These are phyloP conservation scores for Bertia moriformis DNA, from an alignment of 2,329 filamentous ascomycete species.

Conservation along the genomic window DNA sequence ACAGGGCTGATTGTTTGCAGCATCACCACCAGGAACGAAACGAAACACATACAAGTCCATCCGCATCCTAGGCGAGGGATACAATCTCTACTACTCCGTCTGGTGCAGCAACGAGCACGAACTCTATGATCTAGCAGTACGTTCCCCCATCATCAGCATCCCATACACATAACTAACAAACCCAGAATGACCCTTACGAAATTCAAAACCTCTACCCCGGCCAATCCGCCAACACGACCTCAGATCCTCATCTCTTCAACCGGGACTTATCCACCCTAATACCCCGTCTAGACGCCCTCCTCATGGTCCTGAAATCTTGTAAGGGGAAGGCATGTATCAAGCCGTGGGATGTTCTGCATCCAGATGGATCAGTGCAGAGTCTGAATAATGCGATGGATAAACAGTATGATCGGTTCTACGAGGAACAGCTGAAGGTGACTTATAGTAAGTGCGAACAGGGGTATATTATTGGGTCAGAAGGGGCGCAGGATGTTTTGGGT, in stretches of 20 bases:
- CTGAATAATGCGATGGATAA: conserved; percentile 32
- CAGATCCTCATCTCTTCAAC: conserved; percentile 18
- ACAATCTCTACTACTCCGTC: conserved; percentile 22
- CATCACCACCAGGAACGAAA: conserved; percentile 23
- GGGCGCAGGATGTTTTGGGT: neutral
- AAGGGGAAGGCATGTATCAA: conserved; percentile 32
- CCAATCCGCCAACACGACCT: conserved; percentile 2
- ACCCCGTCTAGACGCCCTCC: conserved; percentile 37
- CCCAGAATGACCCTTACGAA: conserved; percentile 34
- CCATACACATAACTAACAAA: conserved; percentile 1
- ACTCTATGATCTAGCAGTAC: conserved; percentile 19
- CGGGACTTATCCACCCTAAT: conserved; percentile 23
- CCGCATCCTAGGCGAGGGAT: conserved; percentile 15
- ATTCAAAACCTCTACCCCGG: conserved; percentile 24
- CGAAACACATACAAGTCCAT: conserved; percentile 21
- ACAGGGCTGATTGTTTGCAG: too few relatives aligned
- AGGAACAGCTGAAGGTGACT: conserved; percentile 12
- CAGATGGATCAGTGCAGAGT: conserved; percentile 30
- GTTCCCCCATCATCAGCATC: too few relatives aligned
- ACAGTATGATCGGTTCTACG: conserved; percentile 37
- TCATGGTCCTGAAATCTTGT: conserved; percentile 47
- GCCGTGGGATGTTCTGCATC: conserved; percentile 43
- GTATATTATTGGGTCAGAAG: conserved; percentile 1
- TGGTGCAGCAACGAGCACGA: conserved; percentile 24
- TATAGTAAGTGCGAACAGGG: conserved; percentile 4